Base-by-base conservation (phyloP, 2,329 filamentous ascomycete genomes). In the Phialocephala sp. region DNA sequence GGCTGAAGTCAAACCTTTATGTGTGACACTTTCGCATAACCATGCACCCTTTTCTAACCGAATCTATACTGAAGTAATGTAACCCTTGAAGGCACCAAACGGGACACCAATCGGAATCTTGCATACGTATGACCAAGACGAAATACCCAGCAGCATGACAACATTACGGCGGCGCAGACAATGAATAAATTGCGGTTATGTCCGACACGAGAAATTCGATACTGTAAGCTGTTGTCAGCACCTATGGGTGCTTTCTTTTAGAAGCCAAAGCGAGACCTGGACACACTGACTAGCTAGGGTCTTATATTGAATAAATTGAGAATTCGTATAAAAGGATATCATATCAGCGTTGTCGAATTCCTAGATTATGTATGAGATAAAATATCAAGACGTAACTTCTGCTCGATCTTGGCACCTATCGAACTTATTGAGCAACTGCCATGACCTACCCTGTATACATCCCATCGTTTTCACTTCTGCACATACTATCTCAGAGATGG, bases 151-250 rank as follows among this genome's bases (percentile, higher is more conserved):
- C n/a, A 18, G 43, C 43, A 20, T 20, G 43, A 20, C 15, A 45
- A 20, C 8, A 41, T 3, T 8, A 18, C 2, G 6, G 43, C 18
- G 43, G 43, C 43, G n/a, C 15, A 20, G n/a, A 9, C 43, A 9
- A 45, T n/a, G 43, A 18, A 45, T 45, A 45, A n/a, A 45, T 45
- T 45, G 43, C 43, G 43, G 43, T 14, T 45, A 18, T 45, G 43
- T 45, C 8, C 12, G n/a, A 45, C 37, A 41, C 37, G 37, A 41
- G 37, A 12, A 41, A 41, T 2, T 12, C 37, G 37, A 41, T 41
- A 5, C 3, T 12, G 37, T 3, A 32, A 41, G 11, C 9, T 41
- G 37, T 14, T 41, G 37, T 41, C 37, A 41, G 15, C 37, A 41
- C 15, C 15, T 12, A 41, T 12, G 12, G 2, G 37, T 8, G 37